These are phyloP conservation scores for Patellaria atrata DNA, from an alignment of 495 filamentous ascomycete species.

Conservation along the genomic window DNA sequence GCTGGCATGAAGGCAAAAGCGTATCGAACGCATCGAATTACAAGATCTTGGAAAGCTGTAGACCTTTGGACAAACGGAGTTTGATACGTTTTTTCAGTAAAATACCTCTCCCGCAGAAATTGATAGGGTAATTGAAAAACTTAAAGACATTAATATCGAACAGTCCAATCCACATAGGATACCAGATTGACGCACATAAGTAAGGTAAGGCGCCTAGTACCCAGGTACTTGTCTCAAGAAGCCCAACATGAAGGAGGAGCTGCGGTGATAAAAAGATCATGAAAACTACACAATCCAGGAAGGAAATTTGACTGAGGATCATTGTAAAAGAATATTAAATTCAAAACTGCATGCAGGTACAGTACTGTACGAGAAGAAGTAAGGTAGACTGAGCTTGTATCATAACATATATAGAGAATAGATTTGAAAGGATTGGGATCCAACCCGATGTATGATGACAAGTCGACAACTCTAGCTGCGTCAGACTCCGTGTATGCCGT, in stretches of 20 bases:
- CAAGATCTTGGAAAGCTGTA: constrained; percentile 56
- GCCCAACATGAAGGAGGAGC: constrained; percentile 44
- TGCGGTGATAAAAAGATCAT: constrained; percentile 50
- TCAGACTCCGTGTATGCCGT: too few species aligned
- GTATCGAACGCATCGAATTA: constrained; percentile 60
- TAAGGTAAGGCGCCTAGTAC: constrained; percentile 51
- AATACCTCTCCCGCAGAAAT: constrained; percentile 43
- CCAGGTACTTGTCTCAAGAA: constrained; percentile 39
- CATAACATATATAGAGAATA: too few species aligned
- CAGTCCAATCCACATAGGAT: background rate
- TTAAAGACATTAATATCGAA: constrained; percentile 20
- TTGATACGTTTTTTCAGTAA: constrained; percentile 30
- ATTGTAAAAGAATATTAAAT: constrained; percentile 28
- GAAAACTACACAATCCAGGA: constrained; percentile 57
- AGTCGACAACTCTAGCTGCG: too few species aligned
- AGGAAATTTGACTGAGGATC: constrained; percentile 53
- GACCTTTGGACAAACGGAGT: constrained; percentile 50
- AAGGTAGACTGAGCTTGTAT: background rate
- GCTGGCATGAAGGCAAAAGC: constrained; percentile 56
- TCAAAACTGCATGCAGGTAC: too few species aligned
- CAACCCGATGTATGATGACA: too few species aligned
- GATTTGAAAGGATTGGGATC: too few species aligned
- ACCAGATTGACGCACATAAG: constrained; percentile 37
- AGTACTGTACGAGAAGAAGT: too few species aligned
- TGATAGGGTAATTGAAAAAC: constrained; percentile 41